phyloP scores from a whole-genome alignment of 495 filamentous ascomycete species.

The Hyaloscypha finlandica region DNA sequence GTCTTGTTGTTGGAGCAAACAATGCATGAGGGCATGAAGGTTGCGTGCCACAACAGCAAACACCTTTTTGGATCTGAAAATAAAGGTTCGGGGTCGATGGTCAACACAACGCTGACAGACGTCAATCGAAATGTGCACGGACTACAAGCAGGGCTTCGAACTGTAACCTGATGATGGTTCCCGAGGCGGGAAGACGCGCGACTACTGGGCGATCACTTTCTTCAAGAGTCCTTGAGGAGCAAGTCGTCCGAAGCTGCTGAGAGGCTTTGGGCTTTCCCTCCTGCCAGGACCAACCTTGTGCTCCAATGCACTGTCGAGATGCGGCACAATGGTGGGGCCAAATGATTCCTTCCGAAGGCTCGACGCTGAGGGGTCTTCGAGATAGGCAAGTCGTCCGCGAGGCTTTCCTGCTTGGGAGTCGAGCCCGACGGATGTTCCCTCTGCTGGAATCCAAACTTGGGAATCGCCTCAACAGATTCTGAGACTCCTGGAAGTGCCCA shows the following conservation, averaged over 20 bases:
- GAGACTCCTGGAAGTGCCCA: background rate
- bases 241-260: background rate
- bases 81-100: background rate
- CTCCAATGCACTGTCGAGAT: background rate
- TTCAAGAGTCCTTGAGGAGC: background rate
- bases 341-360: background rate
- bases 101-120: background rate
- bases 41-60: background rate
- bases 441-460: background rate
- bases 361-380: background rate
- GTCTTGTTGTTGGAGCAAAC: background rate
- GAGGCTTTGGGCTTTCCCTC: background rate
- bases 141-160: background rate
- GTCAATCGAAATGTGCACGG: background rate
- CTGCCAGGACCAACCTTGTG: background rate
- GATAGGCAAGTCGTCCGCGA: background rate
- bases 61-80: background rate
- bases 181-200: conserved; percentile 14
- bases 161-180: background rate
- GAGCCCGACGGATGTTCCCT: background rate
- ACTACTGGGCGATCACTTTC: conserved; percentile 7
- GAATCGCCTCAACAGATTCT: background rate
- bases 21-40: background rate
- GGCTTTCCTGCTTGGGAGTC: background rate
- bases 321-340: background rate